phyloP scores from a whole-genome alignment of 2,329 filamentous ascomycete genomes.

The Fusarium stilboides region DNA sequence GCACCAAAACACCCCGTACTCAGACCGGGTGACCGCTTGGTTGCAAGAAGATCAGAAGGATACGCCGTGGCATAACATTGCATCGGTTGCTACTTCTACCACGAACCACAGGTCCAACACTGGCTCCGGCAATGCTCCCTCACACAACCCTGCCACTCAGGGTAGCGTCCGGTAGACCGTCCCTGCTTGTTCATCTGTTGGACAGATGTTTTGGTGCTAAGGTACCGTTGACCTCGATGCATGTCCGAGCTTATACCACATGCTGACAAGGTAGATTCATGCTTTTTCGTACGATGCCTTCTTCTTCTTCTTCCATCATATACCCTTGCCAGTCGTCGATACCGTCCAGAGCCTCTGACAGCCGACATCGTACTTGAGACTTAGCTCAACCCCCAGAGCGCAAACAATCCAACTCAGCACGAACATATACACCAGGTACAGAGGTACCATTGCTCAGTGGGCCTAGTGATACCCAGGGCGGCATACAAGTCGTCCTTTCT shows the following conservation, averaged over 20 bases:
- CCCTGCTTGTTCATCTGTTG: too few relatives aligned
- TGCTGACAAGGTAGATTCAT: neutral
- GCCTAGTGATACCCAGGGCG: too few relatives aligned
- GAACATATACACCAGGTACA: neutral
- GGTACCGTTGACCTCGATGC: rapidly evolving
- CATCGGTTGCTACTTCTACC: neutral
- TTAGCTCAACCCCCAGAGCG: neutral
- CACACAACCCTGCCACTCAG: neutral
- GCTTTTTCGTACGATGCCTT: rapidly evolving
- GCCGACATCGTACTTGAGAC: rapidly evolving
- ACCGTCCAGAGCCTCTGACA: rapidly evolving
- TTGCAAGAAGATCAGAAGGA: conserved; percentile 6
- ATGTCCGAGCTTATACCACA: rapidly evolving
- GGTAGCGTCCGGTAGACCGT: conserved; percentile 3
- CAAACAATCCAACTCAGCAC: neutral
- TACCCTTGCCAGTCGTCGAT: rapidly evolving
- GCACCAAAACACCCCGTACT: neutral
- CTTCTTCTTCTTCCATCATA: rapidly evolving
- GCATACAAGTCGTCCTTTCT: neutral
- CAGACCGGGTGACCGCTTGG: conserved; percentile 6
- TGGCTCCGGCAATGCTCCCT: neutral
- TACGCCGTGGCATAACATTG: conserved; percentile 17
- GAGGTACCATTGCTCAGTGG: neutral
- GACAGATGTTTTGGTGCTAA: rapidly evolving
- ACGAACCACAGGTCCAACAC: rapidly evolving